Evolutionary conservation across 768 basidiomycete species (phyloP).

Genomic region (Cystobasidium onofrii): DNA sequence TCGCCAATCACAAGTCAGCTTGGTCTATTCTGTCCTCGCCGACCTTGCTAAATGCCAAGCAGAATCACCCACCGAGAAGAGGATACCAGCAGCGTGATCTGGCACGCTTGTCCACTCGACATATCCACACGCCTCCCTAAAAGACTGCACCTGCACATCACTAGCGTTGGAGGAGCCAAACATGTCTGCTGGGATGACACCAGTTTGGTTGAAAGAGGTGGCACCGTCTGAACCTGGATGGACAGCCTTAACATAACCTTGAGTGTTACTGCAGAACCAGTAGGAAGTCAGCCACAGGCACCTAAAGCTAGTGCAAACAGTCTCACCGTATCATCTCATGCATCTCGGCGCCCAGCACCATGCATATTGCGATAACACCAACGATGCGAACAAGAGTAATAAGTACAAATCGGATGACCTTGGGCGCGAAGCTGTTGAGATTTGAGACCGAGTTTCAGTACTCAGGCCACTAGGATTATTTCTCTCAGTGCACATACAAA

Average conservation of each 20-base stretch:
- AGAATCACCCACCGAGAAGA: conserved; percentile 1
- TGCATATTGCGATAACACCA: conserved; percentile 7
- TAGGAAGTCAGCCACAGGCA: background rate
- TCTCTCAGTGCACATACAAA: background rate
- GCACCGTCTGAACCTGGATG: background rate
- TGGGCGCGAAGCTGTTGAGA: background rate
- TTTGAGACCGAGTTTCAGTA: background rate
- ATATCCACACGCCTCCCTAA: conserved; percentile 11
- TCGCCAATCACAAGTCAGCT: background rate
- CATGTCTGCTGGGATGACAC: background rate
- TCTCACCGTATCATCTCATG: conserved; percentile 19
- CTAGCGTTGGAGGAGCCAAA: background rate
- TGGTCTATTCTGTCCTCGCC: background rate
- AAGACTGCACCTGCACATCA: background rate
- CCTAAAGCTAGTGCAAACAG: background rate
- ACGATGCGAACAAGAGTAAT: conserved; percentile 11
- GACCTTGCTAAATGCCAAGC: background rate
- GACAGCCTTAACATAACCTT: conserved; percentile 10
- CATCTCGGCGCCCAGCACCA: conserved; percentile 24
- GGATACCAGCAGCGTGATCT: conserved; percentile 26
- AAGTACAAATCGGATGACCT: conserved; percentile 17
- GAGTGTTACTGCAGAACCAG: conserved; percentile 15
- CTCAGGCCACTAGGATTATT: background rate
- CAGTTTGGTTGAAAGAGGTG: background rate
- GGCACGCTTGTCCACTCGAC: conserved; percentile 16